Base-by-base conservation (phyloP, 106 monocot genomes). In the Hemerocallis citrina region DNA sequence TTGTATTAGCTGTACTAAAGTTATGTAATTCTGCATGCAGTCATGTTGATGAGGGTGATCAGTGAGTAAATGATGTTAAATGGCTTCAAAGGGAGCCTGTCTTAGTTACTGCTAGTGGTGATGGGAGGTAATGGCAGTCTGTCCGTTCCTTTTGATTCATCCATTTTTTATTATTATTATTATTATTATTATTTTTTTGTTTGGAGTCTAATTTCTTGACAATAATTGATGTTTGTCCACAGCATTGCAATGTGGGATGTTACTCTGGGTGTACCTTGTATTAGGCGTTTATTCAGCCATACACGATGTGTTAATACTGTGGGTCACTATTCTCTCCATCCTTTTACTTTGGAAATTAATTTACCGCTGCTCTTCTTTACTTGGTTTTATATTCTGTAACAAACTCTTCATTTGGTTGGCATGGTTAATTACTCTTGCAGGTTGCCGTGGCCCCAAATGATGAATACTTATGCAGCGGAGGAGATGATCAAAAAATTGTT, bases 231-330 rank as follows among this genome's bases (percentile, higher is more conserved):
- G 32, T 34, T 27, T 2, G 15, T 23, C n/a, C n/a, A 23, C 69
- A 92, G 92, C 61, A 57, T 92, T 51, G 86, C 83, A 38, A 83
- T 92, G 86, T 92, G 92, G 92, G 86, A 92, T 72, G 86, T 92
- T 50, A 81, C 72, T 37, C 66, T 92, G 16, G 92, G 92, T 37
- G 39, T 66, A 44, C 86, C 92, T 31, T 84, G 82, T 61, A 47
- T 92, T 44, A 86, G 92, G 55, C 86, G 81, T 68, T 23, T 86
- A 7, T 16, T 66, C 13, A 70, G 72, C 54, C 92, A 92, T 69
- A 65, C 75, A 32, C 64, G 83, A 73, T 80, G 80, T 50, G 70
- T 62, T 44, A 92, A 92, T 65, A 71, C 92, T 29, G 92, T 92
- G 52, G 22, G 83, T 66, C 31, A 2, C 6, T 20, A 25, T 6